A percentile compares a stretch with the other conserved stretches of the same genome.
phyloP scores from a whole-genome alignment of 2,329 filamentous ascomycete species.

The Berkeleyomyces basicola region DNA sequence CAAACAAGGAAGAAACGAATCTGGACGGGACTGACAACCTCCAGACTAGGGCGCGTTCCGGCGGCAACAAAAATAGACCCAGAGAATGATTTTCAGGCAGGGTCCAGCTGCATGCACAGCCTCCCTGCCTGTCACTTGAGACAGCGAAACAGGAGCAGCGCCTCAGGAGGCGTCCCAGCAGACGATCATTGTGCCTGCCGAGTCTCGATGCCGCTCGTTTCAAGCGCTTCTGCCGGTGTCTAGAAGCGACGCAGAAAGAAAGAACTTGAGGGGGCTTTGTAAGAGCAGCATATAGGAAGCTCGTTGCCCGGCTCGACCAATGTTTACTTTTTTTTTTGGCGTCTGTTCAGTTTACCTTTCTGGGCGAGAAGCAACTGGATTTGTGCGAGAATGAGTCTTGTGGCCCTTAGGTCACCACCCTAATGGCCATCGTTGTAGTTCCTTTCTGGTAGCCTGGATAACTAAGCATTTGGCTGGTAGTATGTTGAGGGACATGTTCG shows the following conservation, averaged over 20 bases:
- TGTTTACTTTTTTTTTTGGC: too few species aligned
- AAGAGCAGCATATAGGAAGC: neutral
- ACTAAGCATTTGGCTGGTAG: too few species aligned
- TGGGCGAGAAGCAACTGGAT: too few species aligned
- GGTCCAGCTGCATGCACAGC: neutral
- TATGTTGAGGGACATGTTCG: too few species aligned
- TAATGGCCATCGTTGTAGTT: too few species aligned
- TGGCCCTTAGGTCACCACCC: too few species aligned
- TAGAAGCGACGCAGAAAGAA: neutral
- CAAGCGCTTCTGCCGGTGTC: neutral
- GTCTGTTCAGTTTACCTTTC: too few species aligned
- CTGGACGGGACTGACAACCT: too few species aligned
- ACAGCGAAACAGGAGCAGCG: neutral
- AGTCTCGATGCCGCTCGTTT: neutral
- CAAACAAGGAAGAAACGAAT: neutral
- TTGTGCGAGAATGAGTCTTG: too few species aligned
- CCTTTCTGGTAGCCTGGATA: too few species aligned
- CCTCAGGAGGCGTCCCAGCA: neutral
- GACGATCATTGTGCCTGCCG: neutral
- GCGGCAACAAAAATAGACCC: neutral
- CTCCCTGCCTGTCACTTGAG: neutral
- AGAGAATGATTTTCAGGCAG: neutral
- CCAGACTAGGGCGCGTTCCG: too few species aligned
- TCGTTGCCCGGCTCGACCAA: neutral
- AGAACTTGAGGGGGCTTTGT: too few species aligned